A percentile compares a stretch with the other conserved stretches of the same genome.
Conservation (phyloP, 2,329 filamentous ascomycete genomes). For the Xylariaceae sp. region DNA sequence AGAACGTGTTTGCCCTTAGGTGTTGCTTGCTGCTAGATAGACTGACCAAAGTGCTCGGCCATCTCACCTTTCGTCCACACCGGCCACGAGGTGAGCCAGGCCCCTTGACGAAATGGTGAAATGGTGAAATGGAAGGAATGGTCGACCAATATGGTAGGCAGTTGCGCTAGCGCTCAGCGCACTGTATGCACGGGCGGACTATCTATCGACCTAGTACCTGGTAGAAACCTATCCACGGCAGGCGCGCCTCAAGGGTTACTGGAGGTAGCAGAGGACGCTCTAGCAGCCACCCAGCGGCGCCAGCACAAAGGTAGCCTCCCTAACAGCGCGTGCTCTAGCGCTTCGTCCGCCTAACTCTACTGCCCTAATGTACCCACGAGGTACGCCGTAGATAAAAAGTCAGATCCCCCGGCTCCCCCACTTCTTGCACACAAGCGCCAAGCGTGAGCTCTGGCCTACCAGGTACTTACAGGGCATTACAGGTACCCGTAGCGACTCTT, state of each 20-base stretch:
- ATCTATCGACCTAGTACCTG: neutral
- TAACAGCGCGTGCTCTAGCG: neutral
- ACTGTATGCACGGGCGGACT: neutral
- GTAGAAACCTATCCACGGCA: neutral
- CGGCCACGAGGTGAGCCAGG: neutral
- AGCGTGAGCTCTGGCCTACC: constrained; percentile 12
- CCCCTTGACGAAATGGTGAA: neutral
- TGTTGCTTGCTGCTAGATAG: too few relatives aligned
- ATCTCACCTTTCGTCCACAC: neutral
- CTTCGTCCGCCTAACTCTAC: neutral
- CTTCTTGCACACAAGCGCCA: constrained; percentile 12
- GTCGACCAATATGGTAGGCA: neutral
- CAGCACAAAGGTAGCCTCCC: neutral
- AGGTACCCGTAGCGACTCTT: constrained; percentile 13
- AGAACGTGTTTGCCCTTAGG: too few relatives aligned
- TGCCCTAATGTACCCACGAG: neutral
- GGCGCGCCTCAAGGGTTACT: neutral
- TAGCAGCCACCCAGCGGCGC: neutral
- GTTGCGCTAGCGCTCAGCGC: neutral
- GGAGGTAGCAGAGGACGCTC: neutral
- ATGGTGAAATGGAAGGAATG: neutral
- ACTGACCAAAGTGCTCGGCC: neutral
- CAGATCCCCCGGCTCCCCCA: constrained; percentile 5
- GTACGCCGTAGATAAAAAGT: neutral
- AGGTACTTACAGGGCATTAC: neutral